Conservation (phyloP, 192 early-diverging fungal species). For the Gaertneriomyces semiglobifer region DNA sequence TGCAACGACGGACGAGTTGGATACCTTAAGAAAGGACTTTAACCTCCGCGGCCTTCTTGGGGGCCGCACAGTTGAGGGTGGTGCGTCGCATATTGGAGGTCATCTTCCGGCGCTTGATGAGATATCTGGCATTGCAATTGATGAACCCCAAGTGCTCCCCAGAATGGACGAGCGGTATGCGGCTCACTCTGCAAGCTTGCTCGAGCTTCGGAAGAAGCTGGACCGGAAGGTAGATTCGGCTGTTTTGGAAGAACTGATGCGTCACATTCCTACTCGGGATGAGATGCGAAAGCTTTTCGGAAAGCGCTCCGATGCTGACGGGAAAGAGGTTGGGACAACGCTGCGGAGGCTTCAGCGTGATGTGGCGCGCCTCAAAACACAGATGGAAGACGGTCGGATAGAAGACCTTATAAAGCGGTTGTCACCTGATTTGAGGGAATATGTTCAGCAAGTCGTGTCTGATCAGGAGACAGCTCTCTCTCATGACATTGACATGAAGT, state of each 20-base stretch:
- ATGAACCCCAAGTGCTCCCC: neutral
- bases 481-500: conserved; percentile 5
- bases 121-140: neutral
- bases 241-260: conserved; percentile 45
- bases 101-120: neutral
- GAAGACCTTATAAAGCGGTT: neutral
- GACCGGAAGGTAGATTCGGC: conserved; percentile 42
- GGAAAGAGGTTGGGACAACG: neutral
- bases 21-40: too few species aligned
- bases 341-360: conserved; percentile 6
- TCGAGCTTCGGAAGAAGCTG: conserved; percentile 18
- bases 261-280: conserved; percentile 47
- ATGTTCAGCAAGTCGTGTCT: neutral
- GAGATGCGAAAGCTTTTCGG: conserved; percentile 32
- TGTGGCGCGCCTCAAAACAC: neutral
- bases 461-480: neutral
- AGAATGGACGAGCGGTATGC: too few species aligned
- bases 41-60: too few species aligned
- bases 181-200: neutral
- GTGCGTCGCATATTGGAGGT: neutral
- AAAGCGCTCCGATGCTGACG: neutral
- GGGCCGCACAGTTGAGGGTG: too few species aligned
- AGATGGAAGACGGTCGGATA: neutral
- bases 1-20: too few species aligned
- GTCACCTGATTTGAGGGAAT: neutral